phyloP scores from a whole-genome alignment of 768 basidiomycete species.

The Exsudoporus frostii region DNA sequence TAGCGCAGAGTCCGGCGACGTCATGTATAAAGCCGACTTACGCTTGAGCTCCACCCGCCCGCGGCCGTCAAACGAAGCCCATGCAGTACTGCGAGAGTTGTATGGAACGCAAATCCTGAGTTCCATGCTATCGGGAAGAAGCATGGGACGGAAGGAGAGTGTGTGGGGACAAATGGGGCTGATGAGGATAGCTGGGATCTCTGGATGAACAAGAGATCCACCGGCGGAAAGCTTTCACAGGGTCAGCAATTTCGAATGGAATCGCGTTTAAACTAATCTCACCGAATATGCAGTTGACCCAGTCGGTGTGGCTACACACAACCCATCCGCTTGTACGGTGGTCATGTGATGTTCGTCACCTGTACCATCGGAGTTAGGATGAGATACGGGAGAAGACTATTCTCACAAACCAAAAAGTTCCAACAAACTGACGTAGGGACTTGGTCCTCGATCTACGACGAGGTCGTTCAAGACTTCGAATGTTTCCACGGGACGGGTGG shows the following conservation, averaged over 20 bases:
- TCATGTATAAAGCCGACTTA: slow-evolving; percentile 39
- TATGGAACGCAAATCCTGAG: slow-evolving; percentile 98
- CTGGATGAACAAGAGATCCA: slow-evolving; percentile 95
- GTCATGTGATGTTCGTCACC: slow-evolving; percentile 99
- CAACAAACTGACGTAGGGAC: slow-evolving; percentile 92
- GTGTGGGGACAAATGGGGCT: slow-evolving; percentile 99
- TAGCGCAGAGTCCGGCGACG: slow-evolving; percentile 1
- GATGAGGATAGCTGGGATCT: slow-evolving; percentile 94
- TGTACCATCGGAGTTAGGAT: slow-evolving; percentile 30
- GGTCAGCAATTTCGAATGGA: slow-evolving; percentile 5
- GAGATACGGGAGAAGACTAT: background rate
- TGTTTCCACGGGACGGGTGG: slow-evolving; percentile 89
- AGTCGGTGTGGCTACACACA: slow-evolving; percentile 93
- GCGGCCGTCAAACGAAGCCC: slow-evolving; percentile 98
- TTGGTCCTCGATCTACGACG: slow-evolving; percentile 96
- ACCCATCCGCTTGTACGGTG: slow-evolving; percentile 96
- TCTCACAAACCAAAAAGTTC: slow-evolving; percentile 85
- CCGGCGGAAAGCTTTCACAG: slow-evolving; percentile 78
- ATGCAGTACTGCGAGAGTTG: slow-evolving; percentile 96
- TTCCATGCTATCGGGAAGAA: slow-evolving; percentile 98
- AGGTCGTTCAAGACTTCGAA: slow-evolving; percentile 97
- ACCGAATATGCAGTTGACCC: slow-evolving; percentile 99
- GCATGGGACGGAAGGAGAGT: slow-evolving; percentile 97
- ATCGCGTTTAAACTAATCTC: slow-evolving; percentile 22
- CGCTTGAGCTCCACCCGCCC: slow-evolving; percentile 95